Evolutionary conservation across 495 filamentous ascomycete genomes (phyloP).

Genomic region (Xanthoparmelia taractica): DNA sequence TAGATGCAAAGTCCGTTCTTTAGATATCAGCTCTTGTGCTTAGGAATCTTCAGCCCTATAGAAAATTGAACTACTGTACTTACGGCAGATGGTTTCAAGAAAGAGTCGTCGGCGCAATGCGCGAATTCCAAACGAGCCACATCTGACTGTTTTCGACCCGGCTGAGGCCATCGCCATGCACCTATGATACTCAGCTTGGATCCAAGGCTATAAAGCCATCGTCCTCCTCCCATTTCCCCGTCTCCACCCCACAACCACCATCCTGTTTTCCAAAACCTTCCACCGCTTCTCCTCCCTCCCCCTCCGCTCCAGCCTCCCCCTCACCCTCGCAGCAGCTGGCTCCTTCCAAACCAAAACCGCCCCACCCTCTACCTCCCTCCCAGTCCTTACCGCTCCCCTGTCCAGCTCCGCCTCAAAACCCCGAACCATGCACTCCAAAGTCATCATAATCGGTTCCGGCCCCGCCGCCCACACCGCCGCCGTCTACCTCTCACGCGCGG

Average conservation of each 20-base stretch:
- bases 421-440: constrained; percentile 33
- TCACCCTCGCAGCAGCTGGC: constrained; percentile 58
- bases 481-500: constrained; percentile 88
- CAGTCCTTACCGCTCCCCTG: constrained; percentile 37
- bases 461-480: constrained; percentile 96
- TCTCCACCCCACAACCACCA: constrained; percentile 39
- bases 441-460: constrained; percentile 73
- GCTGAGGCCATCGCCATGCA: not conserved
- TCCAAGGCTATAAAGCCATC: not conserved
- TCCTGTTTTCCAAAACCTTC: constrained; percentile 79
- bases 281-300: constrained; percentile 51
- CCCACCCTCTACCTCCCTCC: constrained; percentile 35
- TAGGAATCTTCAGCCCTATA: constrained; percentile 3
- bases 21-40: not conserved
- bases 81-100: not conserved
- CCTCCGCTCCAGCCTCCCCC: constrained; percentile 52
- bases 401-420: constrained; percentile 34
- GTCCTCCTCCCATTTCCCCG: not conserved
- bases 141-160: not conserved
- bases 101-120: too few relatives aligned
- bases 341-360: constrained; percentile 51
- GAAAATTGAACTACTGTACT: too few relatives aligned
- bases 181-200: not conserved
- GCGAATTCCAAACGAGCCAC: too few relatives aligned
- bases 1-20: too few relatives aligned